phyloP scores from a whole-genome alignment of 1,284 basidiomycete species.

The Rhodotorula sp. region DNA sequence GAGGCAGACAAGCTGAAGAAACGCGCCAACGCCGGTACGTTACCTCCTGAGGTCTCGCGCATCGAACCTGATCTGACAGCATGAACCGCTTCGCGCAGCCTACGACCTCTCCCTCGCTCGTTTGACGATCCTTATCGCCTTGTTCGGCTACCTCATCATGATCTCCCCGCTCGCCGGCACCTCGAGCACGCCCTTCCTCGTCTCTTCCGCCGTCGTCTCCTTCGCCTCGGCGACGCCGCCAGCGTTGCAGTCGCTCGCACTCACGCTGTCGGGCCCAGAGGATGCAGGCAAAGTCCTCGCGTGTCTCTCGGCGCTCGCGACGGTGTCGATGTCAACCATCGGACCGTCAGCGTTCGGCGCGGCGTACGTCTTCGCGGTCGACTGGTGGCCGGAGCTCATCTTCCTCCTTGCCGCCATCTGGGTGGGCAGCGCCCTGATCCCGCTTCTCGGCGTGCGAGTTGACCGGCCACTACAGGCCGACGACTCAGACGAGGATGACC shows the following conservation, averaged over 20 bases:
- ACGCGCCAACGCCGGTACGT: neutral
- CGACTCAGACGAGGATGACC: neutral
- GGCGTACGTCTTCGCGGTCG: constrained; percentile 63
- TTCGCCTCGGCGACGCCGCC: constrained; percentile 64
- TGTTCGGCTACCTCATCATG: constrained; percentile 32
- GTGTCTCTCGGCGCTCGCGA: constrained; percentile 67
- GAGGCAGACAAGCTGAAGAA: neutral
- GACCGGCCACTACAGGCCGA: neutral
- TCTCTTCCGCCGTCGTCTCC: constrained; percentile 54
- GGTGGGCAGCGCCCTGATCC: constrained; percentile 13
- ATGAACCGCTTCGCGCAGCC: constrained; percentile 1
- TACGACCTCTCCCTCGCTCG: constrained; percentile 34
- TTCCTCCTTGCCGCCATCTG: constrained; percentile 36
- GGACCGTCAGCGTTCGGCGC: constrained; percentile 65
- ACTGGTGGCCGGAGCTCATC: constrained; percentile 60
- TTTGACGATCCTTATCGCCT: neutral
- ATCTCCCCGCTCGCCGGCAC: constrained; percentile 12
- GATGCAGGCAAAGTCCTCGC: constrained; percentile 65
- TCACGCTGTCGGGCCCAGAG: constrained; percentile 59
- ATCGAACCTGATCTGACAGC: neutral
- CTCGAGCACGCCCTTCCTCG: constrained; percentile 10
- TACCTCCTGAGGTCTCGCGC: no score
- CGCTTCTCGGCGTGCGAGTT: constrained; percentile 4
- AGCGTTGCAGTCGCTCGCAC: constrained; percentile 64
- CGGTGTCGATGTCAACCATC: constrained; percentile 58